A percentile compares a stretch with the other conserved stretches of the same genome.
Evolutionary conservation across 2,329 filamentous ascomycete genomes (phyloP).

Genomic region (Mycocentrospora acerina): DNA sequence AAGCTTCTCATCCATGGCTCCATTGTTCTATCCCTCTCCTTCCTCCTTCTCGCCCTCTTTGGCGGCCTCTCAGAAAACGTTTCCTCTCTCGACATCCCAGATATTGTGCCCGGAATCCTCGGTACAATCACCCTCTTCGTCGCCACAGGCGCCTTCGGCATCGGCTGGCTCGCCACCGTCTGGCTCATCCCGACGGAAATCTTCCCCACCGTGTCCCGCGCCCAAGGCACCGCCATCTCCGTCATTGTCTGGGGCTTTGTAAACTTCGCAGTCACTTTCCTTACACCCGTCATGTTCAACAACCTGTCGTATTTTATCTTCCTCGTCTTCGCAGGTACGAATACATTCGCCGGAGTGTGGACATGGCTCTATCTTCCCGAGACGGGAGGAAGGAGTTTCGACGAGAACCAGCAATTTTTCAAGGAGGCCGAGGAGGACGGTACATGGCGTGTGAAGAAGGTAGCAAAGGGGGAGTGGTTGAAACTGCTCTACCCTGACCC

Average conservation of each 20-base stretch:
- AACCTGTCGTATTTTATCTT: slow-evolving; percentile 62
- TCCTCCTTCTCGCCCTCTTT: slow-evolving; percentile 55
- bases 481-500: slow-evolving; percentile 46
- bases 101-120: slow-evolving; percentile 50
- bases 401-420: slow-evolving; percentile 63
- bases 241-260: slow-evolving; percentile 60
- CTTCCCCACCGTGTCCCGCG: slow-evolving; percentile 56
- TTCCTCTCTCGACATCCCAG: slow-evolving; percentile 41
- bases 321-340: slow-evolving; percentile 57
- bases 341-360: slow-evolving; percentile 57
- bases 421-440: slow-evolving; percentile 52
- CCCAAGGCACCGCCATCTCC: slow-evolving; percentile 56
- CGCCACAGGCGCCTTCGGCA: slow-evolving; percentile 62
- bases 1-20: slow-evolving; percentile 58
- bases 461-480: slow-evolving; percentile 55
- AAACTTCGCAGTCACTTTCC: slow-evolving; percentile 60
- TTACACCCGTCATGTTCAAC: slow-evolving; percentile 62
- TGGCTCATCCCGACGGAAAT: slow-evolving; percentile 64
- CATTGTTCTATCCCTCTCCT: slow-evolving; percentile 50
- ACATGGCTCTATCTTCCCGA: slow-evolving; percentile 57
- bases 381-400: slow-evolving; percentile 59
- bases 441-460: slow-evolving; percentile 57
- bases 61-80: slow-evolving; percentile 51
- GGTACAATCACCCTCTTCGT: slow-evolving; percentile 57
- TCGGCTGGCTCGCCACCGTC: slow-evolving; percentile 61